These are phyloP conservation scores for Sclerotinia borealis DNA, from an alignment of 2,329 filamentous ascomycete species.

Conservation along the genomic window DNA sequence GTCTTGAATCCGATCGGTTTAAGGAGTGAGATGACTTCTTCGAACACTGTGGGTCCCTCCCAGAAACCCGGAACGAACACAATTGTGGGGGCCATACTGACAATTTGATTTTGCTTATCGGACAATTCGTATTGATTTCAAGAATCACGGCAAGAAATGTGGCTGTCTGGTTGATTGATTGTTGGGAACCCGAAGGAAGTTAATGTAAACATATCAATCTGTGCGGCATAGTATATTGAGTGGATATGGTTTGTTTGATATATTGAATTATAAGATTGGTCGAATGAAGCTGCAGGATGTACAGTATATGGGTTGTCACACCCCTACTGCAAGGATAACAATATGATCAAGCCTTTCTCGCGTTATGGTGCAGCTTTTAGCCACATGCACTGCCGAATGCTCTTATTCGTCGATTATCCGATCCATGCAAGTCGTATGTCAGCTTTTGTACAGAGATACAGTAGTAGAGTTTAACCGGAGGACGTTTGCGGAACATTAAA, in stretches of 20 bases:
- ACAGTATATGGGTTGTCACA: not conserved
- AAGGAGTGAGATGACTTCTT: slow-evolving; percentile 13
- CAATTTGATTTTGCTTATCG: not conserved
- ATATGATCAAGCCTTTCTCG: not conserved
- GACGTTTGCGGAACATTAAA: not conserved
- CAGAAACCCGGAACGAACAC: slow-evolving; percentile 27
- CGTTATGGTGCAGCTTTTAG: not conserved
- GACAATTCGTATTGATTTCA: too few relatives aligned
- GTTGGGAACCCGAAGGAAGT: not conserved
- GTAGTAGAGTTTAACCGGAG: not conserved
- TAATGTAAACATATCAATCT: not conserved
- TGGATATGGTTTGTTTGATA: not conserved
- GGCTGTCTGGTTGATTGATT: not conserved
- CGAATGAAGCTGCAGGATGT: not conserved
- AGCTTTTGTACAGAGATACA: not conserved
- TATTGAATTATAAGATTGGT: not conserved
- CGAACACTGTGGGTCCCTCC: slow-evolving; percentile 24
- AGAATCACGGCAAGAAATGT: not conserved
- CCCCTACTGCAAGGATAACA: not conserved
- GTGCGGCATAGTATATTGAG: not conserved
- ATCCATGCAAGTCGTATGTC: not conserved
- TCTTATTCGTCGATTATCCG: not conserved
- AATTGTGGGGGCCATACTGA: slow-evolving; percentile 14
- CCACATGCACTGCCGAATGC: not conserved
- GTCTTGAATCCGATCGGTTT: slow-evolving; percentile 7